phyloP scores from a whole-genome alignment of 2,329 filamentous ascomycete genomes.

The Microascus cirrosus region DNA sequence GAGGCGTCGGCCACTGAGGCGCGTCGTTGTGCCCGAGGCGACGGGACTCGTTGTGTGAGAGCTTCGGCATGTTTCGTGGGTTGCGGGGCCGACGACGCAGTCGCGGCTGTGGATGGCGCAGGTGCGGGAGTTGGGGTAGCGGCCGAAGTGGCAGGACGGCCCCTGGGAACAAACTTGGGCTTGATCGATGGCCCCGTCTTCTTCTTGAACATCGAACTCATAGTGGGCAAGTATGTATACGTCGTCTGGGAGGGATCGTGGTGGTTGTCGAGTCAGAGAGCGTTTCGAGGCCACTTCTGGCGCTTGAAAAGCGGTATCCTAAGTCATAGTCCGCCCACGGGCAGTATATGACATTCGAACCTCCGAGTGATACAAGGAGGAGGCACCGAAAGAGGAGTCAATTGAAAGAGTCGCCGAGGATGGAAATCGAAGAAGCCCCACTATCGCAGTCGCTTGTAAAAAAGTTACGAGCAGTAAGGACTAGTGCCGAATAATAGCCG shows the following conservation, averaged over 20 bases:
- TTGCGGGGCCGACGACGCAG: conserved; percentile 1
- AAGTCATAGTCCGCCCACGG: too few relatives aligned
- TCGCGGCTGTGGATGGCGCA: neutral
- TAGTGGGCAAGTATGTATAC: conserved; percentile 21
- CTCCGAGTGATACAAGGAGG: neutral
- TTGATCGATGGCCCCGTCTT: conserved; percentile 52
- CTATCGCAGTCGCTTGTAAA: too few relatives aligned
- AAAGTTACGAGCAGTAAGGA: too few relatives aligned
- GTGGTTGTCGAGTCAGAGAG: neutral
- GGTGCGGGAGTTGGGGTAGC: conserved; percentile 2
- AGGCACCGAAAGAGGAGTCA: neutral
- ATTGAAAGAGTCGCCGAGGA: too few relatives aligned
- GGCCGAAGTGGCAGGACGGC: conserved; percentile 28
- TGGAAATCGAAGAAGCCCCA: too few relatives aligned
- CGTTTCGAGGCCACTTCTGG: neutral
- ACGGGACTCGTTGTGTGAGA: neutral
- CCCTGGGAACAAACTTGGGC: conserved; percentile 53
- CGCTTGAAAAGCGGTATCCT: neutral
- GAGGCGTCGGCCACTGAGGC: neutral
- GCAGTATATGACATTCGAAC: too few relatives aligned
- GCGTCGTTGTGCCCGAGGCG: neutral
- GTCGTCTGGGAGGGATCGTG: neutral
- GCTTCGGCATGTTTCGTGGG: neutral
- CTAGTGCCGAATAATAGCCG: too few relatives aligned
- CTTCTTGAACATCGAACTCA: conserved; percentile 62